Evolutionary conservation across 2,329 filamentous ascomycete species (phyloP).

Genomic region (Dichotomopilus funicola): DNA sequence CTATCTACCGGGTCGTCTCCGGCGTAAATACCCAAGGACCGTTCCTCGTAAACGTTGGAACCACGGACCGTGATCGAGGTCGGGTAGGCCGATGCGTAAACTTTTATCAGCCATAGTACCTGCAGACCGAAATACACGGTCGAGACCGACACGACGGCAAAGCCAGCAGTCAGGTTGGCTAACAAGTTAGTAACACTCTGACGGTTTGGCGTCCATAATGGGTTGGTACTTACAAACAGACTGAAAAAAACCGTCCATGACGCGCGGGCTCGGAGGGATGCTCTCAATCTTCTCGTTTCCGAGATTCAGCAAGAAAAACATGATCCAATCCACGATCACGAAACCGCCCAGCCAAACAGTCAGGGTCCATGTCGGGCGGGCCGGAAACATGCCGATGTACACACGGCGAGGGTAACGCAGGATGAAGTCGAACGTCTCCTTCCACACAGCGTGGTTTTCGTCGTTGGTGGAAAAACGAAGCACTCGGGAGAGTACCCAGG

Average conservation of each 20-base stretch:
- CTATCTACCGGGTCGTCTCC: constrained; percentile 28
- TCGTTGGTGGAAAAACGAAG: constrained; percentile 34
- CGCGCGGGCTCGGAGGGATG: constrained; percentile 47
- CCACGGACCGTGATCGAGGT: constrained; percentile 59
- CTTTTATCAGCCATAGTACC: constrained; percentile 56
- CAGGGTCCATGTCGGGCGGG: constrained; percentile 59
- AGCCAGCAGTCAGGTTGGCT: constrained; percentile 59
- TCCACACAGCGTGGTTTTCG: constrained; percentile 34
- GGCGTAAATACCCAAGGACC: constrained; percentile 55
- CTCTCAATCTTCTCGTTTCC: constrained; percentile 49
- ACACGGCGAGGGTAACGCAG: constrained; percentile 51
- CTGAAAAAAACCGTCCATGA: constrained; percentile 61
- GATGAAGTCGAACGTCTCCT: constrained; percentile 48
- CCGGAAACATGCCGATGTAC: constrained; percentile 59
- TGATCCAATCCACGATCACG: constrained; percentile 58
- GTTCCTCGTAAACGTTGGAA: constrained; percentile 67
- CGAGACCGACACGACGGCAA: constrained; percentile 57
- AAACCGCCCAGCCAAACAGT: constrained; percentile 53
- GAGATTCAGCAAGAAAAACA: constrained; percentile 60
- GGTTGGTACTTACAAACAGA: constrained; percentile 39
- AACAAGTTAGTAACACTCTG: not conserved
- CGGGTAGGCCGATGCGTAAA: constrained; percentile 60
- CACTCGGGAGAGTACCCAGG: constrained; percentile 46
- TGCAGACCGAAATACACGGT: constrained; percentile 51
- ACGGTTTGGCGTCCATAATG: no score